Percentiles rank a stretch among this genome's conserved stretches.
Conservation (phyloP, 805 yeast species). For the Pichia eremophila region DNA sequence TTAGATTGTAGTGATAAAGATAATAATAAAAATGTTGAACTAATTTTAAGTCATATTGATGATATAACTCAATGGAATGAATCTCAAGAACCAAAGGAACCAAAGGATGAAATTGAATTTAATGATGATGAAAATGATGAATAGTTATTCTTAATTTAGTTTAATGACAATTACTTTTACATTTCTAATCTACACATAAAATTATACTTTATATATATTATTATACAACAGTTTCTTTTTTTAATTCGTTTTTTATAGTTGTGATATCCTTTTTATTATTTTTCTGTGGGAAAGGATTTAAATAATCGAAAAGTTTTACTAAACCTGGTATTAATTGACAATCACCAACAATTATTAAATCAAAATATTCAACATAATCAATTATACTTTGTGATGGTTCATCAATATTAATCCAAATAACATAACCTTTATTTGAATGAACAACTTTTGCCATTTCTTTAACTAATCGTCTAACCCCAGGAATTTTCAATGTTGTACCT, state of each 20-base stretch:
- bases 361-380: conserved; percentile 44
- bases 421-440: conserved; percentile 46
- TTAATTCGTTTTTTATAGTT: neutral
- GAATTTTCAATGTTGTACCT: conserved; percentile 80
- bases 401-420: conserved; percentile 54
- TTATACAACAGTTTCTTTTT: too few relatives aligned
- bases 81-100: conserved; percentile 93
- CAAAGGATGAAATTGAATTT: conserved; percentile 63
- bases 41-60: conserved; percentile 84
- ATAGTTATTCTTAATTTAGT: too few relatives aligned
- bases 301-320: conserved; percentile 16
- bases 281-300: conserved; percentile 3
- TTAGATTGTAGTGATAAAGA: conserved; percentile 56
- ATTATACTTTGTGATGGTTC: conserved; percentile 41
- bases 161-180: neutral
- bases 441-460: conserved; percentile 51
- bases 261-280: conserved; percentile 12
- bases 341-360: conserved; percentile 53
- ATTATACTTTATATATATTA: too few relatives aligned
- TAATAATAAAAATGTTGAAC: conserved; percentile 62
- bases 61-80: conserved; percentile 98
- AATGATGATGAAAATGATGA: conserved; percentile 40
- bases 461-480: conserved; percentile 56
- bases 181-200: neutral
- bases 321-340: conserved; percentile 46